Evolutionary conservation across 2,329 filamentous ascomycete genomes (phyloP), one percentile per base, ranked within the genome.

Genomic region (Pseudophaeomoniella oleicola): DNA sequence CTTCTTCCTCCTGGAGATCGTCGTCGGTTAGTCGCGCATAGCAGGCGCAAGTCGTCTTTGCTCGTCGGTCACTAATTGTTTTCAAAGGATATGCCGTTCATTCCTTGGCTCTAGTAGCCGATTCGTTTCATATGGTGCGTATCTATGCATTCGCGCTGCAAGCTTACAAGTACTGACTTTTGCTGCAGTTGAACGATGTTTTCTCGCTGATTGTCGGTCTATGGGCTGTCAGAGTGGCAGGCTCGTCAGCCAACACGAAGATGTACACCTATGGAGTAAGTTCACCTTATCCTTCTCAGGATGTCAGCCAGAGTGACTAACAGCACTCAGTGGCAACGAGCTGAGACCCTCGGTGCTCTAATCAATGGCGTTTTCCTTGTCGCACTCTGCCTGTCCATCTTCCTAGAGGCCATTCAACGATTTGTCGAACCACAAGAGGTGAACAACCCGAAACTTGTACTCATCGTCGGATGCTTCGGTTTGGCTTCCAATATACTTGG

Each of bases 351-450:
- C 4, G 90, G 90, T 52, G 90, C 90, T 34, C 78, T 96, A 49
- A 84, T 96, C 62, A 98, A 98, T 52, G 90, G 90, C 46, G 88
- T 96, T 32, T 98, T 98, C 64, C 70, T 98, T 32, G 90, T 98
- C 52, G 90, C 90, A 5, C 73, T 98, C 5, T 98, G 90, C 62
- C 69, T 98, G 39, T 92, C 88, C 35, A 98, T 98, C 58, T 82
- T 96, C 52, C 77, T 98, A 50, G 90, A 98, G 60, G 90, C 90
- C 12, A 72, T 94, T 42, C 85, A 87, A 50, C 81, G 90, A 52
- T 81, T 98, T 48, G 71, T 96, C 52, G 85, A 96, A 50, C 86
- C 87, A 5, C 87, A 88, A 50, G 76, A 82, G 54, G 87, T 98
- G 51, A 68, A 68, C 35, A 84, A 93, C 50, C 87, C 90, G 2